These are phyloP conservation scores for Cladophialophora carrionii DNA, from an alignment of 2,329 filamentous ascomycete species.

Conservation along the genomic window DNA sequence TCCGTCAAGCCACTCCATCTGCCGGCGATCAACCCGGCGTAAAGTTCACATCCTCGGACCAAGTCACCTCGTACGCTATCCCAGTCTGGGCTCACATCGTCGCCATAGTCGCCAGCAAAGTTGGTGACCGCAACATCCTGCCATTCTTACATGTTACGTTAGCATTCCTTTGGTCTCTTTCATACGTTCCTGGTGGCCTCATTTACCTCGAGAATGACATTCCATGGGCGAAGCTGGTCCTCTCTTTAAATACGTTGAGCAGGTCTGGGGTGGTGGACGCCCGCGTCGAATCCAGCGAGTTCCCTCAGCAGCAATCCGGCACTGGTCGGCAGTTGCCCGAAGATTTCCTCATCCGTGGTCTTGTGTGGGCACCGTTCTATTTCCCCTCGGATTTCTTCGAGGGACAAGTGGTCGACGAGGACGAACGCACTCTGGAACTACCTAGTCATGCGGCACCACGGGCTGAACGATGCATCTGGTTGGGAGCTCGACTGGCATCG, in stretches of 20 bases:
- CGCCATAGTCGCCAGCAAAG: slow-evolving; percentile 50
- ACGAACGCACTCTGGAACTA: slow-evolving; percentile 57
- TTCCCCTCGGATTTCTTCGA: slow-evolving; percentile 58
- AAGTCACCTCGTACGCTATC: slow-evolving; percentile 46
- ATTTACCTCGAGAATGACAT: slow-evolving; percentile 49
- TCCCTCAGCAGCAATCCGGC: slow-evolving; percentile 49
- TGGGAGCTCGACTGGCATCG: slow-evolving; percentile 50
- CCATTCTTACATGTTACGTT: slow-evolving; percentile 60
- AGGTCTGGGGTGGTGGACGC: slow-evolving; percentile 44
- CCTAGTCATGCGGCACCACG: slow-evolving; percentile 54
- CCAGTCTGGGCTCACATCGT: slow-evolving; percentile 50
- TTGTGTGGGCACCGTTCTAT: slow-evolving; percentile 56
- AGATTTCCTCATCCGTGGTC: slow-evolving; percentile 61
- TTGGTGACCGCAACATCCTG: slow-evolving; percentile 57
- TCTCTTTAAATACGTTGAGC: slow-evolving; percentile 59
- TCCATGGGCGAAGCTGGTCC: slow-evolving; percentile 56
- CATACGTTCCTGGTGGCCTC: slow-evolving; percentile 45
- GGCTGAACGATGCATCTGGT: slow-evolving; percentile 57
- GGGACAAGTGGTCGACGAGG: slow-evolving; percentile 55
- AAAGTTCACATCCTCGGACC: slow-evolving; percentile 35
- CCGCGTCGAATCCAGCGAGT: slow-evolving; percentile 46
- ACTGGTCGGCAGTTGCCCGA: slow-evolving; percentile 58
- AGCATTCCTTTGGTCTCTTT: slow-evolving; percentile 55
- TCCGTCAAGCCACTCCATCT: slow-evolving; percentile 20
- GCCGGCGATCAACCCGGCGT: slow-evolving; percentile 32